Conservation (phyloP, 2,329 filamentous ascomycete species). For the Pseudogymnoascus sp. region DNA sequence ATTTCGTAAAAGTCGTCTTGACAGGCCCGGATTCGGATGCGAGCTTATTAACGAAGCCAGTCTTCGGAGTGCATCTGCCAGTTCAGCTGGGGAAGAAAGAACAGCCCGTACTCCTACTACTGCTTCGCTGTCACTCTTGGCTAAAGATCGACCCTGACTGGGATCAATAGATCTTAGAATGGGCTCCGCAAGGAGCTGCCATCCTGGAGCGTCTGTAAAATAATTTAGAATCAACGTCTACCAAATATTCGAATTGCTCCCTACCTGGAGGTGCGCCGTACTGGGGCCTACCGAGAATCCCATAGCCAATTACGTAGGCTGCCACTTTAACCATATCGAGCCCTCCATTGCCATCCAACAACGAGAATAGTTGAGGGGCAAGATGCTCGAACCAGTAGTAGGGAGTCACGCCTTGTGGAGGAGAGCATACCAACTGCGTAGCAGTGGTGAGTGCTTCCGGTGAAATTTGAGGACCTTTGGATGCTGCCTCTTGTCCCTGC, state of each 20-base stretch:
- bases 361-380: constrained; percentile 50
- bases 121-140: constrained; percentile 20
- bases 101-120: constrained; percentile 37
- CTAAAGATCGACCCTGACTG: constrained; percentile 8
- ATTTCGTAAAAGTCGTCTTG: constrained; percentile 52
- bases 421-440: constrained; percentile 52
- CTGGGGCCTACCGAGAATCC: constrained; percentile 56
- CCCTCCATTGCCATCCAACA: constrained; percentile 56
- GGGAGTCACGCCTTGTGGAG: constrained; percentile 46
- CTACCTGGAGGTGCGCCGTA: constrained; percentile 54
- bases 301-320: constrained; percentile 57
- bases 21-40: constrained; percentile 60
- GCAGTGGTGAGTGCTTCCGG: constrained; percentile 61
- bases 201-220: constrained; percentile 47
- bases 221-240: constrained; percentile 8
- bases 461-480: constrained; percentile 55
- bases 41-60: constrained; percentile 51
- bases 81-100: constrained; percentile 40
- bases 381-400: constrained; percentile 51
- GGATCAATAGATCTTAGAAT: constrained; percentile 47
- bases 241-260: constrained; percentile 14
- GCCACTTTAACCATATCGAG: constrained; percentile 51
- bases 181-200: constrained; percentile 54
- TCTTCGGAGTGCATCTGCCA: constrained; percentile 47
- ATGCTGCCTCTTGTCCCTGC: constrained; percentile 21